Conservation (phyloP, 164 flowering plant genomes). For the Stephania yunnanensis region DNA sequence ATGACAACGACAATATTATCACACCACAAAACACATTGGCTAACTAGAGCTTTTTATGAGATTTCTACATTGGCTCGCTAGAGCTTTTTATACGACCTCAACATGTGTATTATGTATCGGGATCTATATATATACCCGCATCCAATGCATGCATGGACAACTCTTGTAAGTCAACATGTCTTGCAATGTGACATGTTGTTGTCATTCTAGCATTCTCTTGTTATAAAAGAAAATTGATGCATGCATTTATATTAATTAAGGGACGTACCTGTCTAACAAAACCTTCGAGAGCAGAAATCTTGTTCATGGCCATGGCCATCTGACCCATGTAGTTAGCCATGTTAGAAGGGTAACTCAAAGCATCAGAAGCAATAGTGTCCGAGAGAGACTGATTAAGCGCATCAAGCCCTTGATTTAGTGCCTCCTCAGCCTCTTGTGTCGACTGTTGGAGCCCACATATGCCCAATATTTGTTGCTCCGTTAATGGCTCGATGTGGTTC, state of each 20-base stretch:
- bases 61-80: too few species aligned
- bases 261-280: slow-evolving; percentile 77
- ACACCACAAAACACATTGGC: too few species aligned
- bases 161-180: too few species aligned
- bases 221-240: too few species aligned
- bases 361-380: slow-evolving; percentile 69
- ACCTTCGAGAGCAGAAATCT: slow-evolving; percentile 83
- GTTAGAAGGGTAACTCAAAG: slow-evolving; percentile 60
- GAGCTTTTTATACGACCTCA: too few species aligned
- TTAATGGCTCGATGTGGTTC: slow-evolving; percentile 78
- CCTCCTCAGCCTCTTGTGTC: slow-evolving; percentile 90
- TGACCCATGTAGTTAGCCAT: slow-evolving; percentile 90
- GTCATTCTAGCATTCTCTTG: too few species aligned
- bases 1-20: too few species aligned
- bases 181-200: too few species aligned
- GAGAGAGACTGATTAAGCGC: slow-evolving; percentile 74
- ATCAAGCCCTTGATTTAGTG: slow-evolving; percentile 80
- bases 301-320: slow-evolving; percentile 92
- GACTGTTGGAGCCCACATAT: slow-evolving; percentile 81
- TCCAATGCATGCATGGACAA: too few species aligned
- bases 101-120: too few species aligned
- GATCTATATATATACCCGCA: too few species aligned
- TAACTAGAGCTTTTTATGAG: too few species aligned
- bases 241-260: not conserved
- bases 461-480: slow-evolving; percentile 79